phyloP scores from a whole-genome alignment of 73 alveolate species.

The Tetrahymena thermophila region DNA sequence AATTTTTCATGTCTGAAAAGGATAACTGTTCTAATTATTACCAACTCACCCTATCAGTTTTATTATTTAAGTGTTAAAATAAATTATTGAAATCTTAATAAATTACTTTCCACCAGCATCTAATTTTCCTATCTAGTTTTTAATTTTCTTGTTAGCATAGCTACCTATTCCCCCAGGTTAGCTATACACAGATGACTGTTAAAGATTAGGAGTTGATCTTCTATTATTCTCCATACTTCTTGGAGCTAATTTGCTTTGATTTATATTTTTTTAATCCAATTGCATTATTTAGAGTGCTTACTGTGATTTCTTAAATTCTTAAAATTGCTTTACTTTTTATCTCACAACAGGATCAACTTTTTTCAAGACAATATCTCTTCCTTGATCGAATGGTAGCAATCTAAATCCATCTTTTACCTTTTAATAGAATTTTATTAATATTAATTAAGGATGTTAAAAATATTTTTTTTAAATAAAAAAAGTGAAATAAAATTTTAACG shows the following conservation, averaged over 20 bases:
- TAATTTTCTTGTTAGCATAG: not conserved
- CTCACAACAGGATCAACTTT: not conserved
- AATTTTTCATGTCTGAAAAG: not conserved
- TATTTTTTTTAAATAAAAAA: too few relatives aligned
- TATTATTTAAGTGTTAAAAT: not conserved
- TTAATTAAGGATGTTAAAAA: too few relatives aligned
- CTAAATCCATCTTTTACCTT: not conserved
- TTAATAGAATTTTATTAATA: not conserved
- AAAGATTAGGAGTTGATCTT: not conserved
- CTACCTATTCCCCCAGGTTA: not conserved
- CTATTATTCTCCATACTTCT: not conserved
- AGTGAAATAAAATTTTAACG: too few relatives aligned
- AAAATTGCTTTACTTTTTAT: not conserved
- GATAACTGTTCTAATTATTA: not conserved
- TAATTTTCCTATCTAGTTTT: not conserved
- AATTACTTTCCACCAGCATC: not conserved
- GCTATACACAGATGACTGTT: not conserved
- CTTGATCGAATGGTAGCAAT: not conserved
- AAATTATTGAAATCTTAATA: not conserved
- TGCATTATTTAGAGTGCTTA: not conserved
- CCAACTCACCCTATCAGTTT: not conserved
- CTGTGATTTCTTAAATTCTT: not conserved
- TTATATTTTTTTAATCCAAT: not conserved
- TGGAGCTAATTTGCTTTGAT: not conserved
- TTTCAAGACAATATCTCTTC: not conserved